Conservation (phyloP, 2,329 filamentous ascomycete species). For the Allantophomopsis cytisporea region DNA sequence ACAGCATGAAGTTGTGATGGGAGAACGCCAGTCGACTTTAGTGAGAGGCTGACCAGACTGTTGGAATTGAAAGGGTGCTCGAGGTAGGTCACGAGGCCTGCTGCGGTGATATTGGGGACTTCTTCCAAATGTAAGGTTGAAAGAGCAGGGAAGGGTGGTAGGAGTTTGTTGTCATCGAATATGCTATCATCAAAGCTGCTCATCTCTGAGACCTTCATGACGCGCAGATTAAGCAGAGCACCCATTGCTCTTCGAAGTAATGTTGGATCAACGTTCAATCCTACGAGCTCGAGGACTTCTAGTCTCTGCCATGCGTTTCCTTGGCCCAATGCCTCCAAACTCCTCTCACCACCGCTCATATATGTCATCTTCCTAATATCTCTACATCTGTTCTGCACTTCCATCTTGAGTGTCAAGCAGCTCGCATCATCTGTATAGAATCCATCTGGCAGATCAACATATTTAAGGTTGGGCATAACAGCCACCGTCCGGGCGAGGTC, state of each 20-base stretch:
- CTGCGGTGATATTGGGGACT: constrained; percentile 55
- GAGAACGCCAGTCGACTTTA: constrained; percentile 60
- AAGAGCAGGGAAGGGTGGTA: constrained; percentile 63
- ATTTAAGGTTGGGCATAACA: constrained; percentile 71
- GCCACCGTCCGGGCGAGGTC: constrained; percentile 78
- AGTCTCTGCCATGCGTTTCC: constrained; percentile 55
- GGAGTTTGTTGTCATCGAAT: constrained; percentile 47
- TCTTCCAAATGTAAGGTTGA: constrained; percentile 61
- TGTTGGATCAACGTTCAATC: constrained; percentile 55
- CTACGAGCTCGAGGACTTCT: constrained; percentile 58
- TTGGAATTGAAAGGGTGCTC: constrained; percentile 39
- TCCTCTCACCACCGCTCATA: constrained; percentile 61
- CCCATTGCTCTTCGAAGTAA: constrained; percentile 59
- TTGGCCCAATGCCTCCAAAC: constrained; percentile 55
- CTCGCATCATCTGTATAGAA: constrained; percentile 70
- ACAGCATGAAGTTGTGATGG: constrained; percentile 25
- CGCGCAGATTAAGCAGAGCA: constrained; percentile 51
- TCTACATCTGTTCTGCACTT: constrained; percentile 71
- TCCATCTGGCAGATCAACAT: constrained; percentile 82
- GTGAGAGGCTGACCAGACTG: constrained; percentile 52
- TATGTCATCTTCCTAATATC: constrained; percentile 87
- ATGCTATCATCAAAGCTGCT: constrained; percentile 62
- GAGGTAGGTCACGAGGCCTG: constrained; percentile 60
- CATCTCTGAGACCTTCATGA: constrained; percentile 61
- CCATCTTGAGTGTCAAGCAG: constrained; percentile 65